Evolutionary conservation across 1,139 yeast species (phyloP), one percentile per base, ranked within the genome.

Genomic region (Candida pseudoviswanathii): DNA sequence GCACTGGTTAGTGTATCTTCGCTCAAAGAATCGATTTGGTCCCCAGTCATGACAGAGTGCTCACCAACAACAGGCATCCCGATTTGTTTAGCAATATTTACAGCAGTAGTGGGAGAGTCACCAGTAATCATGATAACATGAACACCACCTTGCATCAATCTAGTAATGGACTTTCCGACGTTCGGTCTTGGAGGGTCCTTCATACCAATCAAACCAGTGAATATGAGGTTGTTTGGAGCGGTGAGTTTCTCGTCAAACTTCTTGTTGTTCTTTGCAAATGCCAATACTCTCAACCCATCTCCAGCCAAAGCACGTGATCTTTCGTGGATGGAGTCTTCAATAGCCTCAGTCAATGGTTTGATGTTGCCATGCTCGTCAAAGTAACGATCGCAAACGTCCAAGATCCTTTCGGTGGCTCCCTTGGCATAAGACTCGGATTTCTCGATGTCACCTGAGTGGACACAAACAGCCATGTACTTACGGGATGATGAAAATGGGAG

Each of bases 121-220:
- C 99, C 99, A 21, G 99, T 94, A 58, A 94, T 92, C 98, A 94
- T 94, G 47, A 94, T 88, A 11, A 94, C 91, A 64, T 90, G 96
- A 39, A 94, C 98, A 46, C 98, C 97, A 54, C 97, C 96, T 61
- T 84, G 84, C 77, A 90, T 78, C 53, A 94, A 77, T 54, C 83
- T 74, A 16, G 88, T 80, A 53, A 94, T 81, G 1, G 96, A 85
- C 50, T 77, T 73, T 46, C 81, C 79, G 4, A 91, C 97, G 53
- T 86, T 85, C 7, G 92, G 86, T 62, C 98, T 81, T 49, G 98
- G 99, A 9, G 99, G 99, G 69, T 94, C 98, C 59, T 89, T 89
- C 96, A 94, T 90, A 50, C 97, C 98, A 56, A 89, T 76, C 43
- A 94, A 70, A 5, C 99, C 99, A 59, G 89, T 80, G 62, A 92